Base-by-base conservation (phyloP, 176 grass and related monocot species). In the Bonia amplexicaulis region DNA sequence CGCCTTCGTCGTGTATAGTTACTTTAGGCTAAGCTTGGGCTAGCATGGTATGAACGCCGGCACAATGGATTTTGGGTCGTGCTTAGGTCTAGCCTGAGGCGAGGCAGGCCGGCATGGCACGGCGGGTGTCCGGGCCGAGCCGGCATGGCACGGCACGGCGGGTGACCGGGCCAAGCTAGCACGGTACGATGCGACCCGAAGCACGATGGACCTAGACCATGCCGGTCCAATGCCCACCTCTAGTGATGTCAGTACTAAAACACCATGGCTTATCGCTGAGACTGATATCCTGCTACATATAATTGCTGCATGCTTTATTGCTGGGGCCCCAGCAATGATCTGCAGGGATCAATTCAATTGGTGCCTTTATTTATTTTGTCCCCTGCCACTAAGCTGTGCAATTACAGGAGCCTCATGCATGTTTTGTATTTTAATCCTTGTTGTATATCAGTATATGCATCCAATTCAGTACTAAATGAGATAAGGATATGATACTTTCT, bases 291-390 rank as follows among this genome's bases (percentile, higher is more conserved):
- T 59, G 22, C 69, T 73, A 33, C 71, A 76, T 35, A 60, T 71
- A 83, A 78, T 51, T 74, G 80, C 11, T 77, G 53, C 64, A 68
- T 62, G 27, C 27, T 82, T 82, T 77, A 81, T 69, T 76, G 85
- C 63, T 62, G 79, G 45, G 76, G 44, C n/a, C 62, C 53, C 51
- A 71, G 17, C 63, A 70, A 29, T 46, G 15, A 85, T 20, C 61
- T 42, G 41, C 41, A 68, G 5, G 11, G 41, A 13, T 72, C 39
- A 16, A 47, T 37, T 60, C 12, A 17, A 2, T 5, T 51, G 45
- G 42, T 35, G 48, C 71, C 9, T 74, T 35, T 35, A 54, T 74
- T 49, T 73, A 31, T 64, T 31, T 41, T 44, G 26, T 54, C 16
- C 52, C 16, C 22, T 66, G 60, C 15, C 26, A n/a, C 26, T 12